Evolutionary conservation across 192 early-diverging fungal species (phyloP), one percentile per base, ranked within the genome.

Genomic region (Gaertneriomyces sp.): DNA sequence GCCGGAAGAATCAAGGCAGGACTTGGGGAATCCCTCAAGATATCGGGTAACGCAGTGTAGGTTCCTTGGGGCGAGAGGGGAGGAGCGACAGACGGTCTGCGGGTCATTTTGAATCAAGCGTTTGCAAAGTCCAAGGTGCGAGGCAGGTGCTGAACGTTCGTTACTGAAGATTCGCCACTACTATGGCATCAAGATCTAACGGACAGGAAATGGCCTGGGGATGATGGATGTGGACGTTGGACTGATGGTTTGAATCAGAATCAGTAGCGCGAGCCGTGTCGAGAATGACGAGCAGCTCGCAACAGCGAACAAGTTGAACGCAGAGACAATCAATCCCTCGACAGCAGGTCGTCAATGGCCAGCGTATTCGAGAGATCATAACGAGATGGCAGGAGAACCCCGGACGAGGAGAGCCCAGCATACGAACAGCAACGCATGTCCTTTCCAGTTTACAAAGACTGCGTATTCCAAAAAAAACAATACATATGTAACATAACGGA

Each of bases 1-100:
- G 44, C 17, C 16, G 75, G 63, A 25, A 76, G 43, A 16, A 76
- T 70, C 19, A 76, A 25, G 42, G 75, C 75, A 40, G 75, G 75
- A 16, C 53, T 45, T 33, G 46, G 63, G 4, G 75, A 76, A 42
- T 76, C 75, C 10, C 42, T 68, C 12, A 76, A 60, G 9, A 76
- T 66, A 42, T 73, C 70, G 63, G 45, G 52, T 42, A 76, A 52
- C 60, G 68, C 73, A 7, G 19, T 49, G 58, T 57, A 65, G 60
- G 60, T 33, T 2, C 25, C 25, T 33, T 33, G 42, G n/a, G 64
- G 17, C 6, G n/a, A 17, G n/a, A n/a, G 41, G 14, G 54, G 4
- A 9, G 54, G 54, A 25, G 54, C 54, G 38, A 39, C 20, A 14
- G 54, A 39, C 12, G 54, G 54, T 12, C 47, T 49, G 54, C 12